Percentiles rank a stretch among this genome's conserved stretches.
These are phyloP conservation scores for Lactarius psammicola DNA, from an alignment of 768 basidiomycete genomes.

Conservation along the genomic window DNA sequence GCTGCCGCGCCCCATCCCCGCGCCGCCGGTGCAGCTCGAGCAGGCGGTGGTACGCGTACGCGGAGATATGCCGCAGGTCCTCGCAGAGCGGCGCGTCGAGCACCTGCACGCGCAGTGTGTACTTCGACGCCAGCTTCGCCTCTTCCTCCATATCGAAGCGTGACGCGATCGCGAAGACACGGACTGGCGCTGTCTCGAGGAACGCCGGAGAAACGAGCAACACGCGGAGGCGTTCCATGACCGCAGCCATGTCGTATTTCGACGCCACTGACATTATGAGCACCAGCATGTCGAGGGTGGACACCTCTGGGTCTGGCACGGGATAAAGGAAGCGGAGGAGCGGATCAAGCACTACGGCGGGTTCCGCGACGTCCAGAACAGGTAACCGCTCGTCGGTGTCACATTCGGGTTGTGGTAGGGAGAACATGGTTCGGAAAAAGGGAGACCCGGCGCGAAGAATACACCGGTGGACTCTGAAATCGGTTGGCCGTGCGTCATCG, in stretches of 20 bases:
- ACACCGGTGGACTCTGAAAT: conserved; percentile 61
- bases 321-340: conserved; percentile 66
- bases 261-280: conserved; percentile 50
- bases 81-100: conserved; percentile 57
- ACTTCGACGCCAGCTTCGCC: conserved; percentile 55
- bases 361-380: conserved; percentile 56
- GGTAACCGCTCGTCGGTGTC: conserved; percentile 37
- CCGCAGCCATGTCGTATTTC: conserved; percentile 62
- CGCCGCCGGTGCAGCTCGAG: conserved; percentile 59
- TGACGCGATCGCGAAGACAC: conserved; percentile 70
- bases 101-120: conserved; percentile 54
- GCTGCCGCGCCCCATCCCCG: conserved; percentile 45
- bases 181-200: conserved; percentile 48
- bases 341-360: conserved; percentile 42
- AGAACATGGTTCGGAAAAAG: conserved; percentile 69
- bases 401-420: conserved; percentile 52
- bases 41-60: conserved; percentile 65
- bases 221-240: conserved; percentile 48
- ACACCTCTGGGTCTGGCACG: conserved; percentile 50
- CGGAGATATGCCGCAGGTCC: conserved; percentile 64
- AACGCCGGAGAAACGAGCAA: conserved; percentile 52
- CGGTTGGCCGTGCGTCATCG: conserved; percentile 35
- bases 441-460: conserved; percentile 63
- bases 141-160: conserved; percentile 64
- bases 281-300: conserved; percentile 53